These are phyloP conservation scores for Parathielavia hyrcaniae DNA, from an alignment of 495 filamentous ascomycete species.

Conservation along the genomic window DNA sequence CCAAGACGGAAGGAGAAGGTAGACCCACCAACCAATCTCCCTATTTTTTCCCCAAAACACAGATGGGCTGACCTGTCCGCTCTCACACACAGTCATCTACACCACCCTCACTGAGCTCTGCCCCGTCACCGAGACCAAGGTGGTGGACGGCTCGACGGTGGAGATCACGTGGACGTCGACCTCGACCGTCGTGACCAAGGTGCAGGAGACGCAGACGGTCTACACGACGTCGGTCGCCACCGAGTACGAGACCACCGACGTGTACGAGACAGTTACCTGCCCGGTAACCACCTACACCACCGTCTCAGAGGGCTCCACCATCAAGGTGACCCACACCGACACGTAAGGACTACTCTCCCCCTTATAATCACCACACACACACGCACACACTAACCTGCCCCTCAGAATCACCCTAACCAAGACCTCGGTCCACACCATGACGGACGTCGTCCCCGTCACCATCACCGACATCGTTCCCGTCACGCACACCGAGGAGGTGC, in stretches of 20 bases:
- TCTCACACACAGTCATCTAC: slow-evolving; percentile 26
- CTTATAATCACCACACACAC: background rate
- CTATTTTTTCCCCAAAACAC: background rate
- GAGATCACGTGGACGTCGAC: slow-evolving; percentile 42
- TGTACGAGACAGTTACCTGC: slow-evolving; percentile 40
- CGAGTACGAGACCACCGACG: slow-evolving; percentile 36
- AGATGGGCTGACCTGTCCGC: slow-evolving; percentile 7
- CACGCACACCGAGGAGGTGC: slow-evolving; percentile 23
- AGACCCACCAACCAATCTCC: background rate
- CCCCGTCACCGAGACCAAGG: slow-evolving; percentile 42
- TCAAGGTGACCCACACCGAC: slow-evolving; percentile 40
- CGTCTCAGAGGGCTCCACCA: slow-evolving; percentile 36
- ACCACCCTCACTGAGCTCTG: slow-evolving; percentile 39
- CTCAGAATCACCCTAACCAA: slow-evolving; percentile 34
- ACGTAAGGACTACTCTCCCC: slow-evolving; percentile 23
- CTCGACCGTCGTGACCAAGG: slow-evolving; percentile 29
- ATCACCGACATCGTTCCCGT: slow-evolving; percentile 26
- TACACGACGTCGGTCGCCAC: slow-evolving; percentile 36
- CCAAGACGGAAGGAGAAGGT: slow-evolving; percentile 21
- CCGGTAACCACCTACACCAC: slow-evolving; percentile 41
- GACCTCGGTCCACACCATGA: slow-evolving; percentile 29
- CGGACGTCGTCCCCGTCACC: slow-evolving; percentile 20
- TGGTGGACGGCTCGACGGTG: slow-evolving; percentile 37
- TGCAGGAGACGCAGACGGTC: slow-evolving; percentile 24
- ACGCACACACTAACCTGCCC: background rate